Conservation (phyloP, 2,329 filamentous ascomycete genomes). For the Cladosporium halotolerans region DNA sequence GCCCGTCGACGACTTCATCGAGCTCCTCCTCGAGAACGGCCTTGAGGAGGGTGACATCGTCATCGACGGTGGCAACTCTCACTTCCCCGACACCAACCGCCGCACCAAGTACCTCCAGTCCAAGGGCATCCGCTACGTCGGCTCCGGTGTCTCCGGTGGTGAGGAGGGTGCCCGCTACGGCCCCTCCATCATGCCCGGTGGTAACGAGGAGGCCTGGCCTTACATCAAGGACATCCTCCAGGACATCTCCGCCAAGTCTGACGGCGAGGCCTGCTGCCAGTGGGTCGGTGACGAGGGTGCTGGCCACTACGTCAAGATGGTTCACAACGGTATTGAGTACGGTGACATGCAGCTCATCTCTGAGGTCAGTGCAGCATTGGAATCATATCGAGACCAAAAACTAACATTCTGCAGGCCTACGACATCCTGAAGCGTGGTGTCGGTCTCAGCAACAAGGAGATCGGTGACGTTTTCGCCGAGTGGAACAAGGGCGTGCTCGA, state of each 20-base stretch:
- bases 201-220: conserved; percentile 96
- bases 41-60: conserved; percentile 90
- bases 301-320: conserved; percentile 99
- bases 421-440: conserved; percentile 99
- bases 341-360: conserved; percentile 99
- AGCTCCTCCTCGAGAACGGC: conserved; percentile 69
- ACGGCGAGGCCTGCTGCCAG: conserved; percentile 95
- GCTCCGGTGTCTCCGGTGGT: conserved; percentile 95
- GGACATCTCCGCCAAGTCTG: conserved; percentile 94
- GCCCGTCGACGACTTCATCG: conserved; percentile 98
- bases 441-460: conserved; percentile 83
- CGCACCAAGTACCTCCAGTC: conserved; percentile 77
- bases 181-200: conserved; percentile 97
- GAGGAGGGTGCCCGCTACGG: conserved; percentile 98
- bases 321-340: conserved; percentile 99
- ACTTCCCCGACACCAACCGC: conserved; percentile 98
- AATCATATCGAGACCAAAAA: not conserved
- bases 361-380: conserved; percentile 59
- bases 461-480: conserved; percentile 85
- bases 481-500: conserved; percentile 99
- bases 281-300: conserved; percentile 99
- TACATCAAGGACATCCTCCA: conserved; percentile 99
- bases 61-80: conserved; percentile 98
- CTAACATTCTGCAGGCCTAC: conserved; percentile 64
- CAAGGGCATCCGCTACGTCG: conserved; percentile 94